A percentile compares a stretch with the other conserved stretches of the same genome.
phyloP scores from a whole-genome alignment of 495 filamentous ascomycete species.

The Aspergillus carlsbadensis region DNA sequence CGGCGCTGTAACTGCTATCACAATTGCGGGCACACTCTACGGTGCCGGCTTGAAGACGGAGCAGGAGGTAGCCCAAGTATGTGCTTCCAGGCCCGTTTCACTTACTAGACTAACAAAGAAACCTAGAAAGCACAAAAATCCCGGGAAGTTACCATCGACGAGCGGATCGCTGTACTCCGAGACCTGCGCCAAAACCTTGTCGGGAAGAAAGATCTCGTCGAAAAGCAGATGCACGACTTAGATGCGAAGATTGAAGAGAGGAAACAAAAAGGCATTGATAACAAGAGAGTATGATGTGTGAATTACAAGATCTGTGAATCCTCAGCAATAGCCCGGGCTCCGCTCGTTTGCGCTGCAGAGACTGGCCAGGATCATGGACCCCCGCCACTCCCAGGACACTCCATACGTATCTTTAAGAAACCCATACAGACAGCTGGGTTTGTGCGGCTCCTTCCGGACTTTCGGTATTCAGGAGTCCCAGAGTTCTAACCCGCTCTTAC shows the following conservation, averaged over 20 bases:
- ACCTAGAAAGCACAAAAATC: conserved; percentile 38
- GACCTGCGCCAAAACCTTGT: conserved; percentile 45
- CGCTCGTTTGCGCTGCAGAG: neutral
- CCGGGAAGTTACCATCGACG: conserved; percentile 51
- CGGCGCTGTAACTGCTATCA: conserved; percentile 47
- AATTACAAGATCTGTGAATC: neutral
- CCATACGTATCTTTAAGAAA: no score
- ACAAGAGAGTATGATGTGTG: conserved; percentile 5
- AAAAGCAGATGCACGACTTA: conserved; percentile 56
- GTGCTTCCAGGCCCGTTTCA: neutral
- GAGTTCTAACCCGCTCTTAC: no score
- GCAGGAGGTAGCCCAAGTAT: conserved; percentile 45
- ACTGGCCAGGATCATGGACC: no score
- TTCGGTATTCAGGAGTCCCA: no score
- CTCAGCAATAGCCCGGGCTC: neutral
- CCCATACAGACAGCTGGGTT: no score
- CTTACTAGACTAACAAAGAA: neutral
- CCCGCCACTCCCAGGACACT: no score
- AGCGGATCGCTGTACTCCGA: conserved; percentile 53
- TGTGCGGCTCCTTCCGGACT: no score
- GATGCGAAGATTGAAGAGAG: conserved; percentile 45
- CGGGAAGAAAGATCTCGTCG: conserved; percentile 50
- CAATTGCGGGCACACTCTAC: conserved; percentile 51
- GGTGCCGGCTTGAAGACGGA: conserved; percentile 54
- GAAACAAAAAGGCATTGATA: conserved; percentile 28